phyloP scores from a whole-genome alignment of 2,329 filamentous ascomycete genomes.

The Ophiobolus disseminans region DNA sequence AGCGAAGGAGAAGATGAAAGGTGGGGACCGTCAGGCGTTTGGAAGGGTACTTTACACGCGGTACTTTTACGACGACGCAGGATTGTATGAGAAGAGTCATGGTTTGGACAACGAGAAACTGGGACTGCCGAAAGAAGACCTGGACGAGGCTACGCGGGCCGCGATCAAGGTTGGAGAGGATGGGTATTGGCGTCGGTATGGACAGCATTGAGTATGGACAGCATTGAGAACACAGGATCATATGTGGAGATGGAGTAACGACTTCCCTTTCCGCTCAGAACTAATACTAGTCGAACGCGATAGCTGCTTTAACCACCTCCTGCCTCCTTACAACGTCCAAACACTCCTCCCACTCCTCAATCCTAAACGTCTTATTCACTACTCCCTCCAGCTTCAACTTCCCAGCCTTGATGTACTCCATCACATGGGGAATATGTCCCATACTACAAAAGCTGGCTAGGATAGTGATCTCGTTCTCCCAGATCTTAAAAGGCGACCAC shows the following conservation, averaged over 20 bases:
- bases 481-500: constrained; percentile 77
- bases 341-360: constrained; percentile 76
- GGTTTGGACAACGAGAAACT: constrained; percentile 60
- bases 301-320: constrained; percentile 75
- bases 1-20: constrained; percentile 55
- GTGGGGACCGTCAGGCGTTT: constrained; percentile 52
- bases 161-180: constrained; percentile 15
- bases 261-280: neutral
- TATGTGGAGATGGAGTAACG: neutral
- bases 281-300: constrained; percentile 64
- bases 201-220: neutral
- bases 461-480: constrained; percentile 72
- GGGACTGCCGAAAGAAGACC: constrained; percentile 64
- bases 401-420: constrained; percentile 60
- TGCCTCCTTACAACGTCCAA: constrained; percentile 75
- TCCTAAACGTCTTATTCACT: constrained; percentile 74
- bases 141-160: constrained; percentile 63
- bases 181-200: constrained; percentile 11
- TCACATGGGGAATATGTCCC: constrained; percentile 45
- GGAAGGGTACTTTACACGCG: constrained; percentile 57
- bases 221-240: neutral
- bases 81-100: constrained; percentile 41
- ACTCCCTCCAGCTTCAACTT: constrained; percentile 71
- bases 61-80: constrained; percentile 60
- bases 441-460: constrained; percentile 74